Evolutionary conservation across 73 alveolate genomes (phyloP).

Genomic region (Uronychia binucleata): DNA sequence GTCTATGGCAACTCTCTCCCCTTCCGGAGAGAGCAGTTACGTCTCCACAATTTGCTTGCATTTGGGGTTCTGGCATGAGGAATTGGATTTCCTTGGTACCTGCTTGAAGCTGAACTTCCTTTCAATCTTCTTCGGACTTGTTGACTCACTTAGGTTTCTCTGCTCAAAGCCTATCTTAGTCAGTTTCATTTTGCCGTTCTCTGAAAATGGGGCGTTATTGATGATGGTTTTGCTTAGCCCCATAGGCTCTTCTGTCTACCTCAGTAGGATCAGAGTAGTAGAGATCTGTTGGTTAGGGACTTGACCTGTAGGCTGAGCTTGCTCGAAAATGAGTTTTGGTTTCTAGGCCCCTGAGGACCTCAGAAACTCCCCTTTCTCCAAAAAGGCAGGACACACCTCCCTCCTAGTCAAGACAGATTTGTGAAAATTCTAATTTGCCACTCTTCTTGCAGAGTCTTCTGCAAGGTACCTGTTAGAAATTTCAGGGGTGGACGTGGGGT

Average conservation of each 20-base stretch:
- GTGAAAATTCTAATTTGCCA: too few species aligned
- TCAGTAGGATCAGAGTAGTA: not conserved
- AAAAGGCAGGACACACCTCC: not conserved
- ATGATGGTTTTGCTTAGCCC: not conserved
- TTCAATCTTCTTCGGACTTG: not conserved
- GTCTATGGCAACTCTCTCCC: not conserved
- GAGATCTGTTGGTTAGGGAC: not conserved
- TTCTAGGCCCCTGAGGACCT: not conserved
- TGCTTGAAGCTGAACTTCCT: not conserved
- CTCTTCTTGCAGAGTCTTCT: not conserved
- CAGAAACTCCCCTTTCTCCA: not conserved
- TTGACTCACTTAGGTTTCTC: not conserved
- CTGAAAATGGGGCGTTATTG: not conserved
- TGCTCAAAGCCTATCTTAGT: not conserved
- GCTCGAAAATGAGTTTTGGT: not conserved
- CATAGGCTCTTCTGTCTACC: not conserved
- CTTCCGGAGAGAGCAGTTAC: not conserved
- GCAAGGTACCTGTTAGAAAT: not conserved
- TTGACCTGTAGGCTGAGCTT: not conserved
- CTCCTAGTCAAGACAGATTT: not conserved
- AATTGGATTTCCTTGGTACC: not conserved
- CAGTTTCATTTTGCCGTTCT: not conserved
- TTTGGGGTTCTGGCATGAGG: not conserved
- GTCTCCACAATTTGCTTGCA: not conserved
- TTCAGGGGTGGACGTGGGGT: not conserved